Percentiles rank a stretch among this genome's conserved stretches.
These are phyloP conservation scores for Coniochaeta prunicola DNA, from an alignment of 2,329 filamentous ascomycete species.

Conservation along the genomic window DNA sequence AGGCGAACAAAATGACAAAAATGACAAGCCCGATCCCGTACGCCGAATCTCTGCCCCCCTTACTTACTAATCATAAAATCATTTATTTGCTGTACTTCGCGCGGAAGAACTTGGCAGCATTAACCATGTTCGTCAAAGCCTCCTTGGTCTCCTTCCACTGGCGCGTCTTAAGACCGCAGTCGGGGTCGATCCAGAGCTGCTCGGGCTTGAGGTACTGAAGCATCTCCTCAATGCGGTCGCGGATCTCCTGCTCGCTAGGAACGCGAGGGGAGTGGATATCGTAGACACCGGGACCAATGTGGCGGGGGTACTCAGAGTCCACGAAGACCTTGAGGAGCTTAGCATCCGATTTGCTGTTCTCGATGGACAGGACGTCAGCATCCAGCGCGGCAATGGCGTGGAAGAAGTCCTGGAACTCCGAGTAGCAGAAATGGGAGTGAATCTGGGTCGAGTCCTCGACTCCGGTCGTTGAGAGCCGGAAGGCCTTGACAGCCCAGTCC, in stretches of 20 bases:
- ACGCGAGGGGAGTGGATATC: constrained; percentile 99
- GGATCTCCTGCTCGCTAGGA: constrained; percentile 95
- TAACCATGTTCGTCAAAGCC: constrained; percentile 92
- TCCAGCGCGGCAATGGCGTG: constrained; percentile 43
- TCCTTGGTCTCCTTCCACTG: constrained; percentile 99
- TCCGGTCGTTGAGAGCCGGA: constrained; percentile 90
- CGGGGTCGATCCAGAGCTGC: constrained; percentile 99
- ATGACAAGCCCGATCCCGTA: background rate
- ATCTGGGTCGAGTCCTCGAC: constrained; percentile 97
- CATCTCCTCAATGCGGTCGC: constrained; percentile 97
- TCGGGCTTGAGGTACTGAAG: constrained; percentile 93
- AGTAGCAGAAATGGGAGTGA: constrained; percentile 99
- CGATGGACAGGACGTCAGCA: constrained; percentile 87
- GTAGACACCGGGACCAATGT: constrained; percentile 99
- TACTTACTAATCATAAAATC: background rate
- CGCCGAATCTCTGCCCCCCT: background rate
- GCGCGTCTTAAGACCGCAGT: constrained; percentile 98
- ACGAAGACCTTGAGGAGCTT: constrained; percentile 99
- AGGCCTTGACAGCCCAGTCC: constrained; percentile 93
- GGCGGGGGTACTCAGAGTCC: constrained; percentile 91
- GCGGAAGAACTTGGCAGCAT: constrained; percentile 95
- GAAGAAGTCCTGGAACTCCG: constrained; percentile 99
- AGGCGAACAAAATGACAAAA: background rate
- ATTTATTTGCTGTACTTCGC: constrained; percentile 65
- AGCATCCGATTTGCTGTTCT: constrained; percentile 99